These are phyloP conservation scores for Coemansia sp. DNA, from an alignment of 192 early-diverging fungal species.

Conservation along the genomic window DNA sequence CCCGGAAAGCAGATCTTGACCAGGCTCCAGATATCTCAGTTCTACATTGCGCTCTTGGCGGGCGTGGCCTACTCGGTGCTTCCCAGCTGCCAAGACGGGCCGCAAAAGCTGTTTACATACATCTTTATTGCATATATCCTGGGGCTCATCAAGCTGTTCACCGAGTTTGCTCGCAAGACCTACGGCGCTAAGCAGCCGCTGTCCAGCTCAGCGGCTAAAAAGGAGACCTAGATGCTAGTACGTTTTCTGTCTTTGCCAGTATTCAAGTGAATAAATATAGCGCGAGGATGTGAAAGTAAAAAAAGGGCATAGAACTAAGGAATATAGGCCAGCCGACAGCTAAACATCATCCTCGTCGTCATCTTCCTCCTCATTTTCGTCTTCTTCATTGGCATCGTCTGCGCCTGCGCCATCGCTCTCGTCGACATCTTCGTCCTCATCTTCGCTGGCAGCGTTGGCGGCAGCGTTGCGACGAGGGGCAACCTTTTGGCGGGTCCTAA, in stretches of 20 bases:
- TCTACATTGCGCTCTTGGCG: conserved; percentile 70
- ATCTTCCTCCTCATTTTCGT: conserved; percentile 8
- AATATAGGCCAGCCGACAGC: not conserved
- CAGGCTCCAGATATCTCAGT: conserved; percentile 82
- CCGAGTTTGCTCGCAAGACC: conserved; percentile 76
- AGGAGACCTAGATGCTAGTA: conserved; percentile 6
- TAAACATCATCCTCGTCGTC: conserved; percentile 6
- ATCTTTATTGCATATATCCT: conserved; percentile 73
- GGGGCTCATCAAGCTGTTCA: conserved; percentile 79
- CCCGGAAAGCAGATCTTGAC: conserved; percentile 85
- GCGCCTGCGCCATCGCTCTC: not conserved
- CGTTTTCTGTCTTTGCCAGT: not conserved
- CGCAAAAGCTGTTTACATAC: conserved; percentile 64
- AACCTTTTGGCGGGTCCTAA: conserved; percentile 39
- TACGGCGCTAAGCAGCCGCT: conserved; percentile 44
- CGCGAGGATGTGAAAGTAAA: not conserved
- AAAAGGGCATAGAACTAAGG: not conserved
- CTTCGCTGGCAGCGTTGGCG: not conserved
- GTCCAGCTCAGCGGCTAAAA: conserved; percentile 2
- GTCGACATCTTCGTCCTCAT: not conserved
- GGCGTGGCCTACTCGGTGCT: conserved; percentile 67
- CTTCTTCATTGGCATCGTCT: not conserved
- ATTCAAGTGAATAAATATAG: not conserved
- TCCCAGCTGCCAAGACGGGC: conserved; percentile 58
- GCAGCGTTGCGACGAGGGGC: conserved; percentile 12